These are phyloP conservation scores for Acrocalymma vagum DNA, from an alignment of 2,329 filamentous ascomycete genomes.

Conservation along the genomic window DNA sequence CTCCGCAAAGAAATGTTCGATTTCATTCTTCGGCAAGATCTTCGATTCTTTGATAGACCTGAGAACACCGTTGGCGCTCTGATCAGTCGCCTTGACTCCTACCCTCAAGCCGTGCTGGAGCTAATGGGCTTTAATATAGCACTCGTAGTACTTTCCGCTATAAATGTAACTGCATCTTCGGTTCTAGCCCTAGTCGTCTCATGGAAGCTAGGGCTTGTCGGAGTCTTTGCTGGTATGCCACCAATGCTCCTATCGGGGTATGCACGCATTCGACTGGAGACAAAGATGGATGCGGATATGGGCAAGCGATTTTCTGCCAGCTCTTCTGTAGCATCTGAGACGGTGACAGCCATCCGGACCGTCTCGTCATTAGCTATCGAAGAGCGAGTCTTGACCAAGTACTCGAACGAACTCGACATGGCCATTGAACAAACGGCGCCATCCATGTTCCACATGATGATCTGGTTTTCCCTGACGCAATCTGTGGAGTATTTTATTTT, in stretches of 20 bases:
- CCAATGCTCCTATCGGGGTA: conserved; percentile 73
- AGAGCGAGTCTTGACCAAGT: conserved; percentile 62
- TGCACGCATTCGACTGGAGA: conserved; percentile 63
- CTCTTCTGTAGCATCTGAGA: conserved; percentile 62
- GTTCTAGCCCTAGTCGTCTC: conserved; percentile 17
- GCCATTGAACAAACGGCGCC: conserved; percentile 26
- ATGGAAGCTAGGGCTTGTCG: conserved; percentile 22
- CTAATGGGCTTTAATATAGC: conserved; percentile 23
- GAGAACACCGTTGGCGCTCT: conserved; percentile 88
- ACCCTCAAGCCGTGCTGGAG: conserved; percentile 50
- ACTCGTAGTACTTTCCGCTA: conserved; percentile 12
- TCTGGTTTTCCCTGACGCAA: conserved; percentile 82
- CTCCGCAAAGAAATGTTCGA: conserved; percentile 51
- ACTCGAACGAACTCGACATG: conserved; percentile 71
- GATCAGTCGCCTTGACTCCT: conserved; percentile 64
- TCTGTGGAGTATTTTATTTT: conserved; percentile 78
- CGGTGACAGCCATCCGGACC: conserved; percentile 73
- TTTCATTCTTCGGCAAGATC: conserved; percentile 86
- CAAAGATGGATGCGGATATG: conserved; percentile 53
- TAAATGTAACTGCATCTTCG: conserved; percentile 15
- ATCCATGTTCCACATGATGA: conserved; percentile 17
- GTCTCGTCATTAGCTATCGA: conserved; percentile 89
- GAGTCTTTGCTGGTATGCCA: conserved; percentile 16
- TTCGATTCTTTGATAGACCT: conserved; percentile 85
- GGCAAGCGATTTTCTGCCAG: conserved; percentile 72